Conservation (phyloP, 225 moss, liverwort and hornwort genomes). For the Bryoerythrophyllum caledonicum region DNA sequence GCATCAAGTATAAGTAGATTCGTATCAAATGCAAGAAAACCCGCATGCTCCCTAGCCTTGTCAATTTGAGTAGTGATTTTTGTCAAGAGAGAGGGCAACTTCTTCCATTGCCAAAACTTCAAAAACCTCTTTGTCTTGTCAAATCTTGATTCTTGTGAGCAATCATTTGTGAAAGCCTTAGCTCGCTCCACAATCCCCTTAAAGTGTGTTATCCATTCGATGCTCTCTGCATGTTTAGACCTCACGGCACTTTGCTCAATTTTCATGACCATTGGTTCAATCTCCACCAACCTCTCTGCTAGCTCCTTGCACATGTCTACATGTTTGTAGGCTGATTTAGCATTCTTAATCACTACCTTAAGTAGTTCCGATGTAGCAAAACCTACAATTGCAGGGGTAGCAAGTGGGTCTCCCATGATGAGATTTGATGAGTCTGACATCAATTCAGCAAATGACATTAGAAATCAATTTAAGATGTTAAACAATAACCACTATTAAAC, state of each 20-base stretch:
- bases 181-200: not conserved
- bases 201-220: not conserved
- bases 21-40: too few relatives aligned
- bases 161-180: not conserved
- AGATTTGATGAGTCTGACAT: not conserved
- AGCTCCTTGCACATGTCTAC: not conserved
- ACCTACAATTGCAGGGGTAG: not conserved
- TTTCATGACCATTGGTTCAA: not conserved
- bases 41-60: too few relatives aligned
- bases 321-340: not conserved
- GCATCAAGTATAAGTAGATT: not conserved
- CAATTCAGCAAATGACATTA: not conserved
- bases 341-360: not conserved
- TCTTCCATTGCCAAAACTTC: not conserved
- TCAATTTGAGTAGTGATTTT: too few relatives aligned
- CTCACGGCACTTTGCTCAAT: not conserved
- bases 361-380: not conserved
- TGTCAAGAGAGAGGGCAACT: not conserved
- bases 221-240: not conserved
- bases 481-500: not conserved
- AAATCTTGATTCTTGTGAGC: not conserved
- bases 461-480: not conserved
- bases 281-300: not conserved
- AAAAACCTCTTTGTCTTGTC: not conserved
- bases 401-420: not conserved